Evolutionary conservation across 1,139 yeast species (phyloP).

Genomic region (Lodderomyces elongisporus): DNA sequence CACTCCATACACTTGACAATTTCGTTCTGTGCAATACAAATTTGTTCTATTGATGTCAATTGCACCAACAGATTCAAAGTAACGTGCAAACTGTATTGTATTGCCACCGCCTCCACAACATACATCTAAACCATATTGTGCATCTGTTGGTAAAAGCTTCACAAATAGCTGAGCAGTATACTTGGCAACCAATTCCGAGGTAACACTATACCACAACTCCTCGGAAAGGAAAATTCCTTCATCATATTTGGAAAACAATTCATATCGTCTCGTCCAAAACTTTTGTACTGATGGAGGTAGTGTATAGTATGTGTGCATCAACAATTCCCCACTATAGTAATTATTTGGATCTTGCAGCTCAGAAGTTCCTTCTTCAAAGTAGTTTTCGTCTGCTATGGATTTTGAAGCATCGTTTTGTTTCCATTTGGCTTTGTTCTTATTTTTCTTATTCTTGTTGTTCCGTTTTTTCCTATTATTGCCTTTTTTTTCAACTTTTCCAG

Average conservation of each 20-base stretch:
- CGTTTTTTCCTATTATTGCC: constrained; percentile 7
- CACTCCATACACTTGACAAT: constrained; percentile 68
- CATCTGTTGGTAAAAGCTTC: constrained; percentile 39
- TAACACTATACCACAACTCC: constrained; percentile 87
- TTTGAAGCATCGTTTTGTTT: background rate
- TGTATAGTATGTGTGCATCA: constrained; percentile 36
- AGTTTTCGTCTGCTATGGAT: constrained; percentile 1
- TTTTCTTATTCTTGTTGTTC: constrained; percentile 4
- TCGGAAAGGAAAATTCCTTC: constrained; percentile 69
- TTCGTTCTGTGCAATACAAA: constrained; percentile 62
- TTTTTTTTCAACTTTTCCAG: constrained; percentile 1
- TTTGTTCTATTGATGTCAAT: constrained; percentile 63
- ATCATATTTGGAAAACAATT: constrained; percentile 56
- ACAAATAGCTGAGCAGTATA: constrained; percentile 56
- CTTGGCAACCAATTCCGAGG: constrained; percentile 73
- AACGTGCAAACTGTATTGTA: constrained; percentile 70
- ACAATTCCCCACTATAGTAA: constrained; percentile 25
- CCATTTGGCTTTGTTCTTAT: constrained; percentile 1
- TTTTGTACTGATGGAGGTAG: constrained; percentile 42
- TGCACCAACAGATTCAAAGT: constrained; percentile 56
- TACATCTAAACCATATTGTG: constrained; percentile 53
- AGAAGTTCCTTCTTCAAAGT: background rate
- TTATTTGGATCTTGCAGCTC: constrained; percentile 3
- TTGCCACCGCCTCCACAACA: constrained; percentile 98
- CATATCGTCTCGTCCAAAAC: constrained; percentile 59